Evolutionary conservation across 192 early-diverging fungal species (phyloP), one percentile per base, ranked within the genome.

Genomic region (Lobosporangium transversale): DNA sequence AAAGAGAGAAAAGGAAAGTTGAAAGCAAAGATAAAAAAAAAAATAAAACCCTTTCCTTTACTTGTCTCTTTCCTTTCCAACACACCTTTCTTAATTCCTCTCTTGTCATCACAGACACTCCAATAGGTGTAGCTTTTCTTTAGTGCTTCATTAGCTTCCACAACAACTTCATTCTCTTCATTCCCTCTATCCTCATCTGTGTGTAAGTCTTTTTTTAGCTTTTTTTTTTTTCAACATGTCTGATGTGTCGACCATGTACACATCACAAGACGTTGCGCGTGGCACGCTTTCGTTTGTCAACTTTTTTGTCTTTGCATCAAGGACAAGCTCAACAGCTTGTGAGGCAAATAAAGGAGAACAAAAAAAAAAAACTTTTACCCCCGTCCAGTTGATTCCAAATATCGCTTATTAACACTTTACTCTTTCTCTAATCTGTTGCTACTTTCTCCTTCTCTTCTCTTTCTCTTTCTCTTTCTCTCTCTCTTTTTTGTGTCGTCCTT

Each of bases 401-500:
- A n/a, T n/a, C n/a, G n/a, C n/a, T n/a, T n/a, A n/a, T n/a, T n/a
- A n/a, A n/a, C n/a, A n/a, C n/a, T n/a, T n/a, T n/a, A n/a, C 37
- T 10, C 47, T 49, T n/a, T 23, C 8, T 49, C 21, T 49, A n/a
- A 49, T 5, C 21, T 7, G 47, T 14, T n/a, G 47, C 14, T 23
- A 7, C 5, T 49, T 7, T n/a, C 10, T 49, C n/a, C 8, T 5
- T 32, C 23, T 21, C 29, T 23, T 69, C 42, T 62, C 29, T 61
- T 29, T 58, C 40, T 45, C 55, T 58, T 21, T 66, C 53, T 45
- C 32, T 56, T 26, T 23, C 56, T 58, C 40, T 40, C 40, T 58
- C 30, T 58, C 23, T 29, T 1, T 29, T 21, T 27, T 33, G 15
- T 21, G 0, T 42, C 45, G 21, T 40, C 0, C 62, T 20, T 9